Percentiles rank a stretch among this genome's conserved stretches.
Evolutionary conservation across 345 rosid species (phyloP).

Genomic region (Melaleuca quinquenervia): DNA sequence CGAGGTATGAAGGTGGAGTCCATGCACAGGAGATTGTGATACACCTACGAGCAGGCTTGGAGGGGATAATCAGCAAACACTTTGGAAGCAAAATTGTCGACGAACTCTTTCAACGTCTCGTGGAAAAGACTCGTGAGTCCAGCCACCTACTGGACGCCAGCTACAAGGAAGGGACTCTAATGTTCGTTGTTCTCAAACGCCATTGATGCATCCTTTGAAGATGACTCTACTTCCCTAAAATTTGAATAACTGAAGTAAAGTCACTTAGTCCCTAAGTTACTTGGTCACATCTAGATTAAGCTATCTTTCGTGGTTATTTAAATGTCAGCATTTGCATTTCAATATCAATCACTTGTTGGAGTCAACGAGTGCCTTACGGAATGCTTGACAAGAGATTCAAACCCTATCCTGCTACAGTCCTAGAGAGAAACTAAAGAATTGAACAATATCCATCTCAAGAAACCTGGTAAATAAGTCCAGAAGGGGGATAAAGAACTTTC

Average conservation of each 20-base stretch:
- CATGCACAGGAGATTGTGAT: conserved; percentile 17
- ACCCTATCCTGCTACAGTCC: not conserved
- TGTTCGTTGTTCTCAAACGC: conserved; percentile 19
- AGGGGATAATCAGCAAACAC: conserved; percentile 30
- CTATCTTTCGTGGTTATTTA: not conserved
- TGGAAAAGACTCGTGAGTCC: conserved; percentile 11
- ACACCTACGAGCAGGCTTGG: conserved; percentile 45
- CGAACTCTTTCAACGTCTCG: conserved; percentile 24
- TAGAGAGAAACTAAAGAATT: not conserved
- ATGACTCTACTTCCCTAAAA: not conserved
- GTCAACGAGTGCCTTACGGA: not conserved
- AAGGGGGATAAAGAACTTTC: not conserved
- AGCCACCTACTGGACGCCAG: conserved; percentile 17
- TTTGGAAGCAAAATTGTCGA: conserved; percentile 20
- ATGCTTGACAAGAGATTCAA: not conserved
- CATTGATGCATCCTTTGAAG: conserved; percentile 3
- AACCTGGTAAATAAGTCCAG: not conserved
- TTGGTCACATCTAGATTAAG: not conserved
- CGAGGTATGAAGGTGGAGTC: conserved; percentile 12
- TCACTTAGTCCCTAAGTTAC: not conserved
- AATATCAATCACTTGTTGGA: not conserved
- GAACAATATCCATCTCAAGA: not conserved
- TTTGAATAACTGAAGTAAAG: not conserved
- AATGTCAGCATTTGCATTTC: not conserved
- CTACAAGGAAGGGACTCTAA: conserved; percentile 18